phyloP scores from a whole-genome alignment of 441 rosid species.

The Erodium trifolium region DNA sequence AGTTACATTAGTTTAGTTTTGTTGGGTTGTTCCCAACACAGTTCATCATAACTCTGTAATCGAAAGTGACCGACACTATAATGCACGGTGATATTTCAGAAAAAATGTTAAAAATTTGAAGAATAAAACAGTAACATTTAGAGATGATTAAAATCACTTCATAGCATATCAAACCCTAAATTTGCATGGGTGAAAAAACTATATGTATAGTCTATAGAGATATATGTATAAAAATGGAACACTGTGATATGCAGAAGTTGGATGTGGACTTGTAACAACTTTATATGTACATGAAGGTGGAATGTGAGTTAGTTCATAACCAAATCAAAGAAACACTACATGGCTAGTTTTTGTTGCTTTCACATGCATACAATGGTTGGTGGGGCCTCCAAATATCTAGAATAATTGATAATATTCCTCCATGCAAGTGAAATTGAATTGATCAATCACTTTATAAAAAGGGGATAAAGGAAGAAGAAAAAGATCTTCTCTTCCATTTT shows the following conservation, averaged over 20 bases:
- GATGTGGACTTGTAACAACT: conserved; percentile 3
- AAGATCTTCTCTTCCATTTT: not conserved
- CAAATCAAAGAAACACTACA: not conserved
- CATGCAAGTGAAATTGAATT: not conserved
- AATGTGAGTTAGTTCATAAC: not conserved
- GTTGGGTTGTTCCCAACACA: too few relatives aligned
- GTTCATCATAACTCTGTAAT: too few relatives aligned
- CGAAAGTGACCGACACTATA: too few relatives aligned
- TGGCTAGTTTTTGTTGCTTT: not conserved
- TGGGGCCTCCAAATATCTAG: not conserved
- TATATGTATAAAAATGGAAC: too few relatives aligned
- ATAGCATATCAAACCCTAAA: too few relatives aligned
- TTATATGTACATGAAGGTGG: not conserved
- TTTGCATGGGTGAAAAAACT: too few relatives aligned
- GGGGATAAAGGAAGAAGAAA: not conserved
- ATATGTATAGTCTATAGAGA: too few relatives aligned
- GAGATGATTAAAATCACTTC: too few relatives aligned
- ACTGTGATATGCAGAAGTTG: not conserved
- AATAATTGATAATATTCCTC: not conserved
- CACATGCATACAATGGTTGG: not conserved
- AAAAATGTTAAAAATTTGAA: too few relatives aligned
- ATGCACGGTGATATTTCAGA: too few relatives aligned
- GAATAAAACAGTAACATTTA: too few relatives aligned
- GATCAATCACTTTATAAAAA: not conserved
- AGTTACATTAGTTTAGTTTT: too few relatives aligned